Base-by-base conservation (phyloP, 306 rosid genomes). In the Erythrophleum fordii region DNA sequence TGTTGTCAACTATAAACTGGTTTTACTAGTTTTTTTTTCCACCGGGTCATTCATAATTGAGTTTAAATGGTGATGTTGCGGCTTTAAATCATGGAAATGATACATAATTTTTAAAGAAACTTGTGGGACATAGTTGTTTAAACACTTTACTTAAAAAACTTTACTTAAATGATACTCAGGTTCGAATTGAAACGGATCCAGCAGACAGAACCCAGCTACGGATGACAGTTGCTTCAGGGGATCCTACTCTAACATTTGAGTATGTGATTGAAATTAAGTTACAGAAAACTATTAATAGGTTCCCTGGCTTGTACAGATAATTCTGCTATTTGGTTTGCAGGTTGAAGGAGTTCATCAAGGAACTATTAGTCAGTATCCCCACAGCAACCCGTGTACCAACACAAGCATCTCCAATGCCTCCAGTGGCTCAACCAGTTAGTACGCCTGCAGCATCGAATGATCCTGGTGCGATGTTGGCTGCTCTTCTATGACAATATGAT, bases 161-260 rank as follows among this genome's bases (percentile, higher is more conserved):
- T n/a, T n/a, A n/a, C n/a, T n/a, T 74, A 69, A 75, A 69, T 82
- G 76, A 60, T 71, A 46, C 49, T 74, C 97, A 96, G 99, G 69
- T 75, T 65, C 84, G 99, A 89, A 80, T 96, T 76, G 99, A 96
- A 91, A 96, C 99, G 8, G 99, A 96, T 83, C 99, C 99, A 68
- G 97, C 99, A 14, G 99, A 96, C 87, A 89, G 99, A 85, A 96
- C 98, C 69, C 99, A 96, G 85, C 81, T 96, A 82, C 97, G 99
- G 49, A 88, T 96, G 99, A 96, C 99, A 11, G 92, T 96, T 85
- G 93, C 93, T 81, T 93, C 99, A 5, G 99, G 99, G 88, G 99
- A 96, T 80, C 97, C 99, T 31, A 45, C 88, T 3, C 83, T 96
- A 77, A 93, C 99, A 49, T 85, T 83, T 11, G 99, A 96, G 99